phyloP scores from a whole-genome alignment of 352 stramenopile genomes.

The Phytophthora kernoviae region DNA sequence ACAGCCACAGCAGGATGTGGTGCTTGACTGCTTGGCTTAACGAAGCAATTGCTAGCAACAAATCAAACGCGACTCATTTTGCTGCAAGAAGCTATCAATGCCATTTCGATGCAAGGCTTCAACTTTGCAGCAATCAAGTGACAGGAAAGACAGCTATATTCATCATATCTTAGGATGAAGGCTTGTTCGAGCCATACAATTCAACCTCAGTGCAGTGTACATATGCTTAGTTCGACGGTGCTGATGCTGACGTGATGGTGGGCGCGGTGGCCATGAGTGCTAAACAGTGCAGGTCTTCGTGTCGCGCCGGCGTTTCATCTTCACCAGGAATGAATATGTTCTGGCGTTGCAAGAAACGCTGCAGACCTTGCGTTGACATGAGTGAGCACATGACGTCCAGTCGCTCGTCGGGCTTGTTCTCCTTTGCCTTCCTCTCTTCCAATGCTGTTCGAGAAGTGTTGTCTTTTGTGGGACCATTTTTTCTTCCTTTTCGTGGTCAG shows the following conservation, averaged over 20 bases:
- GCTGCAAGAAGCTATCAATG: no score
- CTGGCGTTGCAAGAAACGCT: constrained; percentile 67
- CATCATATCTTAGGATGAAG: constrained; percentile 8
- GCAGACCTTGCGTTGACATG: constrained; percentile 72
- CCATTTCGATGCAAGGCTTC: neutral
- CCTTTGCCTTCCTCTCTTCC: constrained; percentile 14
- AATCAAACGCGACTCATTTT: constrained; percentile 1
- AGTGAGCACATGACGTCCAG: constrained; percentile 85
- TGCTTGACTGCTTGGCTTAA: constrained; percentile 1
- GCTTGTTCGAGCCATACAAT: constrained; percentile 7
- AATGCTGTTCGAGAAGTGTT: neutral
- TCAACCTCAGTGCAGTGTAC: neutral
- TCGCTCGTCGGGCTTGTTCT: constrained; percentile 38
- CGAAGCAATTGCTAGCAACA: constrained; percentile 7
- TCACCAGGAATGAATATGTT: constrained; percentile 48
- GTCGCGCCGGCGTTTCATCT: constrained; percentile 28
- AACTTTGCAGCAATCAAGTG: constrained; percentile 9
- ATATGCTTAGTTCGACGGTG: constrained; percentile 20
- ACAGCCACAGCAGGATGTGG: neutral
- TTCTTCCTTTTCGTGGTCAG: constrained; percentile 20
- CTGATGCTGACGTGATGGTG: neutral
- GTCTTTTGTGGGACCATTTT: constrained; percentile 5
- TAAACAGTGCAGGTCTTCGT: constrained; percentile 79
- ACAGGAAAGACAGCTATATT: constrained; percentile 21
- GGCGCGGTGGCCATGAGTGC: constrained; percentile 53